Base-by-base conservation (phyloP, 2,329 filamentous ascomycete genomes). In the Exserohilum turcica region DNA sequence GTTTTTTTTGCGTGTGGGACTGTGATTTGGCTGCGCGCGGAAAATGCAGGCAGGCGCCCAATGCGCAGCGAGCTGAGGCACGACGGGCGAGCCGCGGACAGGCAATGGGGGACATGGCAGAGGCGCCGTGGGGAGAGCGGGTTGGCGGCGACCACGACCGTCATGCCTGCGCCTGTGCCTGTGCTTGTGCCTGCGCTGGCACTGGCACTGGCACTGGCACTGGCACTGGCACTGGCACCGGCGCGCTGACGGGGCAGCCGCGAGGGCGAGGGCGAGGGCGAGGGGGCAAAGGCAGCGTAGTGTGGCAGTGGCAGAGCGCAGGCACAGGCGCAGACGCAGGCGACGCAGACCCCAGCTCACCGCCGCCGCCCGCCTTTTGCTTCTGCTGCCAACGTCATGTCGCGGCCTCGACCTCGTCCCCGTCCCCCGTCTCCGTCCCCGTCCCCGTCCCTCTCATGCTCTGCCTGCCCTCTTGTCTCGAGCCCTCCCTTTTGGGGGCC, bases 21-120 rank as follows among this genome's bases (percentile, higher is more conserved):
- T 64, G 64, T 71, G 66, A 72, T 71, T 73, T 65, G 68, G 36
- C 57, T 60, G 62, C 40, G 33, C 29, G 21, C 27, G 32, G 53
- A 52, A 63, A 64, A 68, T 52, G 57, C 33, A 31, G 42, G 36
- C 33, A 33, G 44, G 47, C 38, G 39, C 40, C 48, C 46, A 52
- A 28, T 21, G 28, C 33, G 19, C 15, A 27, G 12, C 27, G 15
- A 47, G 27, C 29, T 21, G 31, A 29, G 12, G 13, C 5, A 27
- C 13, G 28, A n/a, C 6, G 43, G 13, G 40, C 28, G 18, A 15
- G 13, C 21, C 16, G 18, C n/a, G n/a, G 31, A 7, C 24, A 31
- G 15, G 10, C n/a, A 38, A 24, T n/a, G n/a, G 16, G 36, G 10
- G 36, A 38, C 27, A 15, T 43, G 39, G 9, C 6, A 19, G 18